Percentiles rank a stretch among this genome's conserved stretches.
Conservation (phyloP, 441 rosid species). For the Erodium moschatum region DNA sequence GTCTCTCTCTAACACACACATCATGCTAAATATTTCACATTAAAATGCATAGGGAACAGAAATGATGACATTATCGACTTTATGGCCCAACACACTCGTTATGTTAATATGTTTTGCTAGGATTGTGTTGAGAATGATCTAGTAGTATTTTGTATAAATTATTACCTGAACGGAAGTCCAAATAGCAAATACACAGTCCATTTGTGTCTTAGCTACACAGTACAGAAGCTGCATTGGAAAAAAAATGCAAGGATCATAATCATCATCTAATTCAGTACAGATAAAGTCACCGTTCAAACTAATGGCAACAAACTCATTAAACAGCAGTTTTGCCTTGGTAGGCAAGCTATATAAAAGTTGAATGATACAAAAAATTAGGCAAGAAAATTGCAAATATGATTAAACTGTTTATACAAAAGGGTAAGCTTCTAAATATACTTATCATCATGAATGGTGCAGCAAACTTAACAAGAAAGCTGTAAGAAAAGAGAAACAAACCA, state of each 20-base stretch:
- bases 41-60: conserved; percentile 17
- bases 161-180: conserved; percentile 1
- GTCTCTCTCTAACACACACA: neutral
- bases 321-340: conserved; percentile 4
- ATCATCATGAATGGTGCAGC: neutral
- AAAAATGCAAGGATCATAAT: neutral
- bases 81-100: conserved; percentile 2
- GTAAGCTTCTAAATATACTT: neutral
- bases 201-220: neutral
- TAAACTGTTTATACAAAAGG: conserved; percentile 2
- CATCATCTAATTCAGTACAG: neutral
- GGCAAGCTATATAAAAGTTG: conserved; percentile 3
- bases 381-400: neutral
- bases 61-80: conserved; percentile 11
- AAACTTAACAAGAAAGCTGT: neutral
- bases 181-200: neutral
- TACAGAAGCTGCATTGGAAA: neutral
- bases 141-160: neutral
- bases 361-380: neutral
- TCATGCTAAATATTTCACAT: conserved; percentile 6
- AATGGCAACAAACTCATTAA: conserved; percentile 7
- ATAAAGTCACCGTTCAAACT: neutral
- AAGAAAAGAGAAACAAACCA: neutral
- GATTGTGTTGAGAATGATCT: conserved; percentile 2
- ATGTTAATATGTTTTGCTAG: neutral